These are phyloP conservation scores for Rhizopogon vinicolor DNA, from an alignment of 768 basidiomycete species.

Conservation along the genomic window DNA sequence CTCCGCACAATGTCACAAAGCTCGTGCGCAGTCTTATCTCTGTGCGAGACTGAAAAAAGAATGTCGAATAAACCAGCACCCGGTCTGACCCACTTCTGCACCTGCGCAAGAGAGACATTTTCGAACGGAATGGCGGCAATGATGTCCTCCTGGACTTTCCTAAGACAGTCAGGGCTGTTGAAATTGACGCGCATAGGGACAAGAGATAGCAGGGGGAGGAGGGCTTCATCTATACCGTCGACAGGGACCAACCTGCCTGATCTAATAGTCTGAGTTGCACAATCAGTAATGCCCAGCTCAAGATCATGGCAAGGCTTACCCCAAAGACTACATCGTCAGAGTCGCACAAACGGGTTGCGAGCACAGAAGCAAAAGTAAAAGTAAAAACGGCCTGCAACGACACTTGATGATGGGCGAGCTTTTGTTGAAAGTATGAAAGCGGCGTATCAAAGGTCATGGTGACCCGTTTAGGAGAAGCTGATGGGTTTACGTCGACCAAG, in stretches of 20 bases:
- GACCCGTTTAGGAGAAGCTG: conserved; percentile 9
- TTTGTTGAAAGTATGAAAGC: conserved; percentile 15
- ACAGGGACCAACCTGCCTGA: conserved; percentile 25
- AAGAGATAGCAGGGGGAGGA: conserved; percentile 23
- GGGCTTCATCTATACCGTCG: conserved; percentile 15
- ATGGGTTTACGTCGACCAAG: not conserved
- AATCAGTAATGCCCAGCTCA: not conserved
- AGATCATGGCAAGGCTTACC: conserved; percentile 15
- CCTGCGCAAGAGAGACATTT: conserved; percentile 23
- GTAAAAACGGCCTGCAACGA: conserved; percentile 29
- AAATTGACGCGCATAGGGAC: conserved; percentile 23
- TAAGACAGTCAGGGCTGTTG: conserved; percentile 10
- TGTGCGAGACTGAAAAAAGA: conserved; percentile 25
- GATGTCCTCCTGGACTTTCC: conserved; percentile 21
- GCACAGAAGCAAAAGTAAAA: conserved; percentile 22
- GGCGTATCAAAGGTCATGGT: conserved; percentile 9
- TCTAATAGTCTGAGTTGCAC: conserved; percentile 22
- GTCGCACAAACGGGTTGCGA: conserved; percentile 17
- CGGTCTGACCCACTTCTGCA: conserved; percentile 26
- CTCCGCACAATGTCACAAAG: conserved; percentile 23
- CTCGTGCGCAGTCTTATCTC: conserved; percentile 15
- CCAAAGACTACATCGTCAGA: conserved; percentile 26
- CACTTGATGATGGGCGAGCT: conserved; percentile 17
- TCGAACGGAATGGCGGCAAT: conserved; percentile 23
- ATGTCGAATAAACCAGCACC: conserved; percentile 22